phyloP scores from a whole-genome alignment of 306 rosid species.

The Echinosophora koreensis region DNA sequence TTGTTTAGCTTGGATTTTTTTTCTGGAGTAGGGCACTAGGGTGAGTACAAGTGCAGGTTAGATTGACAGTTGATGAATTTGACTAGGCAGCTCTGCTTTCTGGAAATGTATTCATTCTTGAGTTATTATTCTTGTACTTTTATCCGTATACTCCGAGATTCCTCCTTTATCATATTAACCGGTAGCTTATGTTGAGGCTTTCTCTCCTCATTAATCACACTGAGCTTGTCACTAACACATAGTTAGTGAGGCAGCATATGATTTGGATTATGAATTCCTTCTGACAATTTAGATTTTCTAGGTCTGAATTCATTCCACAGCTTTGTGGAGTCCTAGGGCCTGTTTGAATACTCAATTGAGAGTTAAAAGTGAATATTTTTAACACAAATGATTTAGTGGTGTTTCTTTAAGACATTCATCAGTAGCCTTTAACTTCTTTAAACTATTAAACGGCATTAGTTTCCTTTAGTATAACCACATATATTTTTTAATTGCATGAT shows the following conservation, averaged over 20 bases:
- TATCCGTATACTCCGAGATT: neutral
- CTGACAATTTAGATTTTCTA: neutral
- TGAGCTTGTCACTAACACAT: neutral
- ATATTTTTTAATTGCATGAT: constrained; percentile 1
- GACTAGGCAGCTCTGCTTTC: constrained; percentile 5
- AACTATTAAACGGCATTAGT: neutral
- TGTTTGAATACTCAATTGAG: constrained; percentile 26
- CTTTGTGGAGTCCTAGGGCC: constrained; percentile 21
- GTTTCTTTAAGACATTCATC: constrained; percentile 22
- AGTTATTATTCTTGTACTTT: constrained; percentile 7
- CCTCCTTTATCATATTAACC: neutral
- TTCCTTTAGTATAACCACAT: neutral
- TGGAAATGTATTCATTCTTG: constrained; percentile 1
- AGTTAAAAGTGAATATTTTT: constrained; percentile 18
- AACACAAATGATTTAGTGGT: constrained; percentile 19
- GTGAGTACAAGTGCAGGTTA: neutral
- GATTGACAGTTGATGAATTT: constrained; percentile 14
- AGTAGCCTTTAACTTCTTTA: neutral
- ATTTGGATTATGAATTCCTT: constrained; percentile 10
- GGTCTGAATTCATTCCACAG: constrained; percentile 1
- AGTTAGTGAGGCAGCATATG: neutral
- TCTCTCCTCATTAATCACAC: neutral
- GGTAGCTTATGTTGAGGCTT: neutral
- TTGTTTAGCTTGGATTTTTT: constrained; percentile 20
- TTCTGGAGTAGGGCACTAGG: neutral